Evolutionary conservation across 768 basidiomycete species (phyloP).

Genomic region (Termitomyces titanicus): DNA sequence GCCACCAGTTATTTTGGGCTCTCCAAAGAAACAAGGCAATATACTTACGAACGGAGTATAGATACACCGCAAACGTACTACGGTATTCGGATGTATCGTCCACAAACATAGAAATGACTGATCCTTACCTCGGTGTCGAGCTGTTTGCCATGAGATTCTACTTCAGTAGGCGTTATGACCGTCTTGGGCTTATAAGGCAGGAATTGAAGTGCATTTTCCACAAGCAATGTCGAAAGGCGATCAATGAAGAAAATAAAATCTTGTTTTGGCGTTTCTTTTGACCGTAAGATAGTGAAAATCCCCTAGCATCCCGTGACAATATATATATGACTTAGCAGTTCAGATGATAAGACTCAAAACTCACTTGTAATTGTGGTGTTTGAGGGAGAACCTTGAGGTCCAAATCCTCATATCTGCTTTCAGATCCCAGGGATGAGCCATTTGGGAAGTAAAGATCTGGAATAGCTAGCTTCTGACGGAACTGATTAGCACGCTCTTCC

Average conservation of each 20-base stretch:
- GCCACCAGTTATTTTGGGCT: slow-evolving; percentile 8
- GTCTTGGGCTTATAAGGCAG: slow-evolving; percentile 66
- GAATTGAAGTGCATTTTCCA: slow-evolving; percentile 79
- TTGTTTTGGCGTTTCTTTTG: slow-evolving; percentile 62
- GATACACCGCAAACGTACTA: slow-evolving; percentile 85
- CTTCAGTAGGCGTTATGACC: slow-evolving; percentile 66
- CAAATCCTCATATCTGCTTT: slow-evolving; percentile 34
- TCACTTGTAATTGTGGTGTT: slow-evolving; percentile 77
- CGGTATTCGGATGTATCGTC: not conserved
- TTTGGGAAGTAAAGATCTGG: slow-evolving; percentile 35
- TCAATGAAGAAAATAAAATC: slow-evolving; percentile 95
- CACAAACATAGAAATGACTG: not conserved
- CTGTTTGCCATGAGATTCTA: slow-evolving; percentile 54
- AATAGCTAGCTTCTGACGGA: slow-evolving; percentile 72
- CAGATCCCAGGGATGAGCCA: slow-evolving; percentile 26
- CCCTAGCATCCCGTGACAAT: slow-evolving; percentile 45
- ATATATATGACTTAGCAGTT: not conserved
- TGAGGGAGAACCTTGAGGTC: slow-evolving; percentile 68
- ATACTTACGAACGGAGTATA: slow-evolving; percentile 79
- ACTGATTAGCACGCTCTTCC: slow-evolving; percentile 68
- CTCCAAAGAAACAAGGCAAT: not conserved
- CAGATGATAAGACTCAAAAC: slow-evolving; percentile 6
- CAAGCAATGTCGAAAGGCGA: slow-evolving; percentile 77
- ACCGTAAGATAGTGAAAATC: slow-evolving; percentile 84
- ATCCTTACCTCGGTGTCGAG: slow-evolving; percentile 53